phyloP scores from a whole-genome alignment of 805 yeast genomes.

The Kuraishia ogatae region DNA sequence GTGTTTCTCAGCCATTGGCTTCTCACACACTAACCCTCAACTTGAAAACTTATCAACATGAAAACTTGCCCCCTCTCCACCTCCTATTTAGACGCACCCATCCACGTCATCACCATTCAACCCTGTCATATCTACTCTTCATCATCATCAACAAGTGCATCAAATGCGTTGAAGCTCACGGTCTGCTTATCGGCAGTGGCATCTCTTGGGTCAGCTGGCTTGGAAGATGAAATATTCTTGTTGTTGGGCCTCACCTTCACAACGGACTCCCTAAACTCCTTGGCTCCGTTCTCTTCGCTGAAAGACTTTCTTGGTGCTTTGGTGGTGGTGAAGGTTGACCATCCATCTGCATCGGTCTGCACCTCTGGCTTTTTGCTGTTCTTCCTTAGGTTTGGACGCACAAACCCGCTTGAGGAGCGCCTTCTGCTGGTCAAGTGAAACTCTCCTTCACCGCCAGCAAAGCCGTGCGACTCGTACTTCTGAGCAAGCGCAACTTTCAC shows the following conservation, averaged over 20 bases:
- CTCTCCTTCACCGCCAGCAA: constrained; percentile 16
- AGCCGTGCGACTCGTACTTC: constrained; percentile 2
- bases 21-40: not conserved
- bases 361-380: constrained; percentile 39
- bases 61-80: no score
- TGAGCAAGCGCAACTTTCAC: constrained; percentile 37
- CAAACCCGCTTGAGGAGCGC: constrained; percentile 31
- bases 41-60: no score
- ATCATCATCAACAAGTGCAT: constrained; percentile 57
- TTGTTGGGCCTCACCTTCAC: constrained; percentile 61
- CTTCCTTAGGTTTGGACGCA: constrained; percentile 49
- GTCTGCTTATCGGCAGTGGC: constrained; percentile 59
- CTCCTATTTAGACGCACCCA: not conserved
- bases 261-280: constrained; percentile 34
- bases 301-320: constrained; percentile 32
- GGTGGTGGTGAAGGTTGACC: constrained; percentile 56
- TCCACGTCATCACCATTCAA: not conserved
- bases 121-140: constrained; percentile 32
- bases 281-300: constrained; percentile 39
- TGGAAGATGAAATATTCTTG: constrained; percentile 66
- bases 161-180: constrained; percentile 70
- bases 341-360: constrained; percentile 70
- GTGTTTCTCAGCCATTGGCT: no score
- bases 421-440: constrained; percentile 44
- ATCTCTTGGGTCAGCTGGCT: constrained; percentile 68